These are phyloP conservation scores for Trichomonas gallinae DNA, from an alignment of 208 protist genomes.

Conservation along the genomic window DNA sequence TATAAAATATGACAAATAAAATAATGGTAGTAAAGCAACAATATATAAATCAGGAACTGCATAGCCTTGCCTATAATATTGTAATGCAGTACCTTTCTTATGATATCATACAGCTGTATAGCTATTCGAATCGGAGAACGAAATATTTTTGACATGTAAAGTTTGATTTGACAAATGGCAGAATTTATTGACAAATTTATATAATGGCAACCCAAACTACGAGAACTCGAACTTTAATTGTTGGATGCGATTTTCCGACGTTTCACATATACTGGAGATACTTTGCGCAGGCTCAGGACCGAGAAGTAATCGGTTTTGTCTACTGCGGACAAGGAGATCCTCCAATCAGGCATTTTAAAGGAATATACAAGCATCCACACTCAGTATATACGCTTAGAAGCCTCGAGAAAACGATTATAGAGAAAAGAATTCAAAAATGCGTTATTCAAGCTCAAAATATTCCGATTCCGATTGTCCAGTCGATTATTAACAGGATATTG, in stretches of 20 bases:
- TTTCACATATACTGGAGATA: neutral
- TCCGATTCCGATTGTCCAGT: neutral
- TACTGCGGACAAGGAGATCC: neutral
- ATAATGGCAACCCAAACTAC: neutral
- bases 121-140: too few species aligned
- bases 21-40: too few species aligned
- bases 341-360: neutral
- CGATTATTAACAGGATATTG: neutral
- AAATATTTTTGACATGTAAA: too few species aligned
- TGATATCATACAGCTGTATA: too few species aligned
- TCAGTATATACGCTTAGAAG: neutral
- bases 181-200: neutral
- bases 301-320: neutral
- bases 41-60: too few species aligned
- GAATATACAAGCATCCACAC: neutral
- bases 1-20: too few species aligned
- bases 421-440: neutral
- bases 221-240: neutral
- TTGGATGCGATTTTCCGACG: neutral
- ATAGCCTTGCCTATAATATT: too few species aligned
- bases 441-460: neutral
- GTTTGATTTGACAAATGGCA: neutral
- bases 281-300: neutral
- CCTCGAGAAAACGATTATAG: neutral
- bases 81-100: too few species aligned